Base-by-base conservation (phyloP, 2,329 filamentous ascomycete genomes). In the Thelonectria discophora region DNA sequence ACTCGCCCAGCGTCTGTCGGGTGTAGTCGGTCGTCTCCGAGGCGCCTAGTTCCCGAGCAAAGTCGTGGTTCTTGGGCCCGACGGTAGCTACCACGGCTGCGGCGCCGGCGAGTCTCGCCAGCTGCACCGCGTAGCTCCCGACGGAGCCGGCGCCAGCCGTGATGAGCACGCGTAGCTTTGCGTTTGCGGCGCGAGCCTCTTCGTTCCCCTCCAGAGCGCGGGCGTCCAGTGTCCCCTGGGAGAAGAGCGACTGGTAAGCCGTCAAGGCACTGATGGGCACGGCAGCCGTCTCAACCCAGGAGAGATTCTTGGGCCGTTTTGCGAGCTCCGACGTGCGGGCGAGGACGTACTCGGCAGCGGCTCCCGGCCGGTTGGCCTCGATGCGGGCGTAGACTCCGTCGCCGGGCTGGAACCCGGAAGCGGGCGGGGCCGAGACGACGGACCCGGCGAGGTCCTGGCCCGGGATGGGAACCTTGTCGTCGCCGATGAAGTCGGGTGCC, bases 241-340 rank as follows among this genome's bases (percentile, higher is more conserved):
- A 58, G 3, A 69, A 69, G 18, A 80, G 59, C 7, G 70, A 73
- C 65, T 80, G 79, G 58, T 73, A 78, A 4, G 78, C 79, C 1
- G 79, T 80, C 24, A 80, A 64, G 13, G 79, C 77, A 57, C 75
- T 77, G 18, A 80, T 68, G 2, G 79, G 79, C 27, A 75, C 71
- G 3, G 77, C 75, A 1, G 78, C 76, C 0, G 78, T 75, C 20
- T 78, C 71, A 3, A 69, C 69, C 72, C 75, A 78, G 32, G 54
- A 61, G n/a, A 80, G 60, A 4, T 63, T 61, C 34, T 64, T 58
- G 0, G 78, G 78, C 43, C 74, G 73, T 8, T 70, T 65, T 0
- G 75, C 76, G 5, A 79, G 69, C 64, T 80, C 27, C 68, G 74
- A 13, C 50, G 54, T 27, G 13, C 66, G 58, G 68, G 58, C 65